Conservation (phyloP, 768 basidiomycete species). For the Psilocybe cyanescens region DNA sequence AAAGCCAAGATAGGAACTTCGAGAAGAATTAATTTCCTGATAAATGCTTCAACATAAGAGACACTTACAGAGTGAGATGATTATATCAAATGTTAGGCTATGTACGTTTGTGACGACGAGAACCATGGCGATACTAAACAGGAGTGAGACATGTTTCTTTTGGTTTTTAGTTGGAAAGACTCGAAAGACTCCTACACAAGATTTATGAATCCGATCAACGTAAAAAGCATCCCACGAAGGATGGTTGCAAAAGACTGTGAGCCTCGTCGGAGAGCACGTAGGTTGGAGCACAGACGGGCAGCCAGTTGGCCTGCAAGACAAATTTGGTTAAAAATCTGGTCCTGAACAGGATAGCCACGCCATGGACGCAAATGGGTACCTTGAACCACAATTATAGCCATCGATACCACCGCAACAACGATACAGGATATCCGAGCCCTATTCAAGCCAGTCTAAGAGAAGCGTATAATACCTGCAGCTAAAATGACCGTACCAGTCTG, state of each 20-base stretch:
- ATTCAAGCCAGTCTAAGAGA: not conserved
- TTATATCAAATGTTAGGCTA: constrained; percentile 22
- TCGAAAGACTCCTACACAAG: constrained; percentile 15
- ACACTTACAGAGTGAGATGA: constrained; percentile 23
- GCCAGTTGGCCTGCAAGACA: constrained; percentile 19
- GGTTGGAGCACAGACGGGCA: constrained; percentile 18
- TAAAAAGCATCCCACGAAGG: constrained; percentile 23
- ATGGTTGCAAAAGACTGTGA: constrained; percentile 19
- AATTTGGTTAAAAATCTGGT: not conserved
- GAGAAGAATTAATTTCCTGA: not conserved
- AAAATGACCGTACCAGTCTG: constrained; percentile 15
- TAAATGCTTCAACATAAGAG: not conserved
- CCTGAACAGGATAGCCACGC: not conserved
- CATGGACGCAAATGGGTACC: constrained; percentile 8
- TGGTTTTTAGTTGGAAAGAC: not conserved
- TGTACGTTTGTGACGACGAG: constrained; percentile 18
- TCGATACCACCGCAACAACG: constrained; percentile 18
- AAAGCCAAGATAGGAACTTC: constrained; percentile 25
- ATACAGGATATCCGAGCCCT: constrained; percentile 23
- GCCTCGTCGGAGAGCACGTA: constrained; percentile 6
- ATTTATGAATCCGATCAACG: constrained; percentile 20
- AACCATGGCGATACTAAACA: constrained; percentile 19
- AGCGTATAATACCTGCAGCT: not conserved
- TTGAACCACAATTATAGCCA: constrained; percentile 24
- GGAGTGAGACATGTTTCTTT: not conserved